phyloP scores from a whole-genome alignment of 352 stramenopile species.

The Thalassiosira pacifica region DNA sequence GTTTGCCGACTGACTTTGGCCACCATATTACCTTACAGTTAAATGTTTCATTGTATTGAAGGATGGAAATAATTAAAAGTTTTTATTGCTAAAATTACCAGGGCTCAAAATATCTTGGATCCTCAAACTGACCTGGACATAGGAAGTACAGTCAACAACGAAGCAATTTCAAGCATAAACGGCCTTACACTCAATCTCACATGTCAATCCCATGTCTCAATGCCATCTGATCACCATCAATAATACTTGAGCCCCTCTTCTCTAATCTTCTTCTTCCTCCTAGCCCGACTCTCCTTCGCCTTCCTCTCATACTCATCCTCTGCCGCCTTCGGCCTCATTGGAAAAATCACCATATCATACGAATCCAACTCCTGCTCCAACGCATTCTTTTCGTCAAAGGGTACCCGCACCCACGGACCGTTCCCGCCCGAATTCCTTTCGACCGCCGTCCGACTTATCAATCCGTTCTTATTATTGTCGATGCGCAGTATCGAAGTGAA shows the following conservation, averaged over 20 bases:
- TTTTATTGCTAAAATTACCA: too few species aligned
- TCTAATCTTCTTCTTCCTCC: constrained; percentile 68
- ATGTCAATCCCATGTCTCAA: too few species aligned
- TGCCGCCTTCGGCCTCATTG: constrained; percentile 65
- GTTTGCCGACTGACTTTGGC: too few species aligned
- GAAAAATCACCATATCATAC: constrained; percentile 77
- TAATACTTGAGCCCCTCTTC: constrained; percentile 27
- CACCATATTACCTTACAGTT: too few species aligned
- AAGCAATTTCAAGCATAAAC: too few species aligned
- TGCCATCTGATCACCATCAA: background rate
- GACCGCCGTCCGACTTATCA: background rate
- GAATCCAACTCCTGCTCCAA: constrained; percentile 80
- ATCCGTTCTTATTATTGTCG: constrained; percentile 32
- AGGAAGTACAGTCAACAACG: too few species aligned
- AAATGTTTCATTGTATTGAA: too few species aligned
- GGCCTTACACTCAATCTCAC: too few species aligned
- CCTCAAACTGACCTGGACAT: too few species aligned
- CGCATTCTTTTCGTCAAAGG: constrained; percentile 62
- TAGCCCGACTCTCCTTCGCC: constrained; percentile 53
- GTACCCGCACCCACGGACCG: constrained; percentile 72
- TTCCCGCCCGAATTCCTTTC: constrained; percentile 35
- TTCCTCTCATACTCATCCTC: constrained; percentile 73
- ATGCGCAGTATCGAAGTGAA: constrained; percentile 59
- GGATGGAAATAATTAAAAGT: too few species aligned
- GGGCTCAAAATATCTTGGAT: too few species aligned